phyloP scores from a whole-genome alignment of 140 eudicot genomes.

The Senecio squalidus region DNA sequence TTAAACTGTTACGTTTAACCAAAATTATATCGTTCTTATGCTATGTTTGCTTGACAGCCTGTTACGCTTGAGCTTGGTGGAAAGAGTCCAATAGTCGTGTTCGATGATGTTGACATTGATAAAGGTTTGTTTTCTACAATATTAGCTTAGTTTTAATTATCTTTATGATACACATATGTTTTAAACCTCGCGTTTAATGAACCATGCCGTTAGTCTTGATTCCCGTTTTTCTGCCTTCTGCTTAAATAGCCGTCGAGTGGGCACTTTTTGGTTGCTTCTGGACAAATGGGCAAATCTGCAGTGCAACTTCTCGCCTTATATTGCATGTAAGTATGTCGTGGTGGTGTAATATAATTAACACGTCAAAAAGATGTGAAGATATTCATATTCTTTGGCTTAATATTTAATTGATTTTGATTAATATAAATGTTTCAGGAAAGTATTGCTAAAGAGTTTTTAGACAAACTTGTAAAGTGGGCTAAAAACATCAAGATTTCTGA shows the following conservation, averaged over 20 bases:
- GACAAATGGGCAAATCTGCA: constrained; percentile 99
- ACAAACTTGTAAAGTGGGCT: constrained; percentile 82
- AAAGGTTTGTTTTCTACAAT: constrained; percentile 51
- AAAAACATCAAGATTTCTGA: constrained; percentile 87
- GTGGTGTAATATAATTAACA: neutral
- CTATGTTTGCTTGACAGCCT: constrained; percentile 54
- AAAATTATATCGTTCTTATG: neutral
- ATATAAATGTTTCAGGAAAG: constrained; percentile 57
- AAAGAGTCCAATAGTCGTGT: constrained; percentile 91
- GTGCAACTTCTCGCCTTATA: constrained; percentile 97
- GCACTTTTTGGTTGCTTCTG: constrained; percentile 95
- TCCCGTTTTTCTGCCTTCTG: neutral
- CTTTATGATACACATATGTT: neutral
- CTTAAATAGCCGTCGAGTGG: constrained; percentile 92
- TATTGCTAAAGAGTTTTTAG: constrained; percentile 69
- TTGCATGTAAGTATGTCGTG: constrained; percentile 70
- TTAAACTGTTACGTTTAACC: too few species aligned
- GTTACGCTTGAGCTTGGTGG: constrained; percentile 98
- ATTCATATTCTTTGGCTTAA: neutral
- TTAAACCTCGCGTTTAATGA: neutral
- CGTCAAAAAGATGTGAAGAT: neutral
- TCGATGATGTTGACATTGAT: constrained; percentile 91
- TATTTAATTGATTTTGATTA: neutral
- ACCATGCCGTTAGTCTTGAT: neutral
- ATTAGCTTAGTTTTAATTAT: neutral